Base-by-base conservation (phyloP, 2,329 filamentous ascomycete genomes). In the Claviceps africana region DNA sequence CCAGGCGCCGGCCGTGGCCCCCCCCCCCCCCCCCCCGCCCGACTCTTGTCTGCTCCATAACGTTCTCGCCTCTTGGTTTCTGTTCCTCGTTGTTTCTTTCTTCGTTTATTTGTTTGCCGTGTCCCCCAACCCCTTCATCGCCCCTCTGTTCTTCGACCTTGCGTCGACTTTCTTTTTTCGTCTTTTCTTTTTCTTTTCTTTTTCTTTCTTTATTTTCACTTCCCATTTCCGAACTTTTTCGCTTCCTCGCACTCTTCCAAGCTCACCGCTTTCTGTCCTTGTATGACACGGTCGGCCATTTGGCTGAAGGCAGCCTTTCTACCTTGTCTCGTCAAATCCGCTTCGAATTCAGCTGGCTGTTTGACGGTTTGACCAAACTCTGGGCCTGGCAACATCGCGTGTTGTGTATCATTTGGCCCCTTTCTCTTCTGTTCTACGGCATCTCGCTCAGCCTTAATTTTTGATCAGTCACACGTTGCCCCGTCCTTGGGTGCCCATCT, bases 101-200 rank as follows among this genome's bases (percentile, higher is more conserved):
- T 51, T 39, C 47, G 57, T 61, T 56, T 59, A 56, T 56, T 60
- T 60, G 56, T 37, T 47, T 47, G 47, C 33, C 47, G 28, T 11
- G 19, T 22, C 55, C 58, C 59, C 56, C 57, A 53, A 53, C 53
- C 55, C 58, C 25, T 25, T 25, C 25, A 25, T 25, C 25, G 25
- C 25, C 54, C 48, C 56, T 55, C 56, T 56, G 56, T 58, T 60
- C 58, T 57, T 64, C 60, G 65, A 62, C 64, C 57, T 64, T 64
- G 61, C 60, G 60, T 61, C 58, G 61, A 61, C 60, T 60, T 60
- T 56, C 54, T 52, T 54, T 56, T 59, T 49, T 54, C 47, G 56
- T 50, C 53, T 49, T 52, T 56, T 50, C 64, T 60, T 64, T 61
- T 63, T 65, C 63, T 63, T 58, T 54, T 30, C 17, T 28, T 46